A percentile compares a stretch with the other conserved stretches of the same genome.
Conservation (phyloP, 352 stramenopile genomes). For the Pythium folliculosum region DNA sequence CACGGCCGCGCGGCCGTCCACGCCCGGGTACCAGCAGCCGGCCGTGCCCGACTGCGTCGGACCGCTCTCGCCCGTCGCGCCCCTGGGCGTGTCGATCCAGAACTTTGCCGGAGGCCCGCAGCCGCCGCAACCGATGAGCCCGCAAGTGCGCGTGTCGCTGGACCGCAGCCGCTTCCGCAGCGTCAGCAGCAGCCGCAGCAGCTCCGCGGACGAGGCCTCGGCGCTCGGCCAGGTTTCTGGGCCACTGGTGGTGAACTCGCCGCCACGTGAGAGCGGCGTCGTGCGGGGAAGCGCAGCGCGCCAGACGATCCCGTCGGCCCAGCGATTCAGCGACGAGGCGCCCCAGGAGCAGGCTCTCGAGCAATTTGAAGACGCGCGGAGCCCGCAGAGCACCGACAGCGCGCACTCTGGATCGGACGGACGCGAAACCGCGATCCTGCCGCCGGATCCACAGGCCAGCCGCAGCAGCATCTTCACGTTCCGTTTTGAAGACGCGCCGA, state of each 20-base stretch:
- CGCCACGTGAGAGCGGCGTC: background rate
- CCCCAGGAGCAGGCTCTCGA: too few relatives aligned
- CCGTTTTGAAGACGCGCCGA: constrained; percentile 11
- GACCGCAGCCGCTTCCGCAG: constrained; percentile 21
- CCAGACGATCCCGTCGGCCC: constrained; percentile 7
- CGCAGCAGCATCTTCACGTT: constrained; percentile 27
- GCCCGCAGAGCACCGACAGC: background rate
- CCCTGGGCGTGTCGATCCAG: constrained; percentile 4
- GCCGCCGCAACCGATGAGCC: constrained; percentile 6
- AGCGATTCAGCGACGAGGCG: constrained; percentile 11
- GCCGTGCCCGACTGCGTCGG: constrained; percentile 16
- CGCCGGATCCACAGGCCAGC: constrained; percentile 13
- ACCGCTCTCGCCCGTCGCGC: constrained; percentile 11
- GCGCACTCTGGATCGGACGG: background rate
- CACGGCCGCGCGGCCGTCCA: constrained; percentile 5
- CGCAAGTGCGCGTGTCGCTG: constrained; percentile 21
- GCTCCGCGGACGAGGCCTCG: background rate
- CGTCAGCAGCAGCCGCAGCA: constrained; percentile 11
- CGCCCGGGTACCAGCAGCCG: constrained; percentile 8
- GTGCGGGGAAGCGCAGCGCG: background rate
- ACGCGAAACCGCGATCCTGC: constrained; percentile 22
- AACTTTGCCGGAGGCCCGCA: background rate
- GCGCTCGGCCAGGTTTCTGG: background rate
- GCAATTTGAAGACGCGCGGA: constrained; percentile 13
- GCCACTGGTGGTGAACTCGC: background rate